Conservation (phyloP, 495 filamentous ascomycete species). For the Corynascus novoguineensis region DNA sequence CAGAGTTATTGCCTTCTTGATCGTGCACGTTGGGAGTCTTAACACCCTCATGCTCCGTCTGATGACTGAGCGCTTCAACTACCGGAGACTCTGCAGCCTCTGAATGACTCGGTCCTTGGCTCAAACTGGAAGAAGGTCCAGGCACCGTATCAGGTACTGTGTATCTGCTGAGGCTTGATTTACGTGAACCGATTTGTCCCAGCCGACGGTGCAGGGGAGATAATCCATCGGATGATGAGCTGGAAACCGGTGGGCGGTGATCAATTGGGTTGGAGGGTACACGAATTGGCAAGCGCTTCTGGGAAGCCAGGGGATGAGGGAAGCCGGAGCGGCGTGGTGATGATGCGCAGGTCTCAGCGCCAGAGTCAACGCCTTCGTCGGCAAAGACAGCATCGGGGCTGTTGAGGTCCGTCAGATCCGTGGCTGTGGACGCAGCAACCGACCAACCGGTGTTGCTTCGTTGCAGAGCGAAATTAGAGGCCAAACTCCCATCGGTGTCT, state of each 20-base stretch:
- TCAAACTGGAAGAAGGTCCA: not conserved
- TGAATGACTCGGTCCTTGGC: not conserved
- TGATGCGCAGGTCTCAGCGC: constrained; percentile 13
- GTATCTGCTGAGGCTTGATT: constrained; percentile 2
- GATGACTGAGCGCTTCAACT: not conserved
- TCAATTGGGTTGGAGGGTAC: constrained; percentile 1
- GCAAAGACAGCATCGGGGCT: constrained; percentile 11
- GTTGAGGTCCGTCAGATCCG: constrained; percentile 21
- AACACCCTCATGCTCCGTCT: not conserved
- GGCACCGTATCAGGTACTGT: not conserved
- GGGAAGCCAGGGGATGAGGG: not conserved
- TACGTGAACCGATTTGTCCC: constrained; percentile 4
- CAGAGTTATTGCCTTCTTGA: not conserved
- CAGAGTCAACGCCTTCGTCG: constrained; percentile 11
- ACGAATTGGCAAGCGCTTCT: constrained; percentile 10
- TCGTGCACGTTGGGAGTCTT: not conserved
- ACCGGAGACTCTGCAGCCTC: not conserved
- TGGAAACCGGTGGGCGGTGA: not conserved
- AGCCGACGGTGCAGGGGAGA: constrained; percentile 9
- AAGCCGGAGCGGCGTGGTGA: constrained; percentile 15
- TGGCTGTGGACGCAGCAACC: constrained; percentile 14
- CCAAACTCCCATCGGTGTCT: constrained; percentile 18
- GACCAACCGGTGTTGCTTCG: constrained; percentile 20
- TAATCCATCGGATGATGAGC: constrained; percentile 8
- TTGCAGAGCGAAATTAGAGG: not conserved